Evolutionary conservation across 805 yeast genomes (phyloP).

Genomic region (Osmozyma mogii): DNA sequence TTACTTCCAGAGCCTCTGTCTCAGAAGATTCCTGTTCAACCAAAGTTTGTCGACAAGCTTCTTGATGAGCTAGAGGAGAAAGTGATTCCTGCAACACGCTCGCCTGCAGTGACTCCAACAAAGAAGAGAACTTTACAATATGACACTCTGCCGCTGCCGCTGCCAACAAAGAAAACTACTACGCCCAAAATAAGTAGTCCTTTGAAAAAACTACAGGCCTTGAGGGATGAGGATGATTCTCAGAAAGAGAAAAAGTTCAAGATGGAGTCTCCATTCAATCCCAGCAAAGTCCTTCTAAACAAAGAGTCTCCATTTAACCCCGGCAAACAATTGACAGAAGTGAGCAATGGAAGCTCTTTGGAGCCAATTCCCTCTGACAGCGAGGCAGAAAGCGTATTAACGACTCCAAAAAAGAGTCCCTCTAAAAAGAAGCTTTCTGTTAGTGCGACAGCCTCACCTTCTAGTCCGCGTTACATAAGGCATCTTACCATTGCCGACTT

Average conservation of each 20-base stretch:
- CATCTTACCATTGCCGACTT: constrained; percentile 26
- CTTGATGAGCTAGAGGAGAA: constrained; percentile 39
- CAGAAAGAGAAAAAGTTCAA: background rate
- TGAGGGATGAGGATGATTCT: constrained; percentile 10
- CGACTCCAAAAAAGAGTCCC: constrained; percentile 5
- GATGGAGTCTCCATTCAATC: constrained; percentile 9
- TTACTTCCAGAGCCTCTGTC: constrained; percentile 42
- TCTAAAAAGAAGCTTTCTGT: background rate
- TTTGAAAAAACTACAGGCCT: constrained; percentile 24
- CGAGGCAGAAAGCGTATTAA: constrained; percentile 4
- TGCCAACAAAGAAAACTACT: no score
- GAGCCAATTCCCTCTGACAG: constrained; percentile 1
- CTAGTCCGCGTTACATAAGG: constrained; percentile 8
- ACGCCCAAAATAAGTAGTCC: constrained; percentile 32
- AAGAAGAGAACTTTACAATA: no score
- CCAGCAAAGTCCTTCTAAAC: constrained; percentile 2
- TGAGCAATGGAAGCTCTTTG: constrained; percentile 6
- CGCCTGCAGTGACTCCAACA: constrained; percentile 8
- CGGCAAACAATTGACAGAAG: background rate
- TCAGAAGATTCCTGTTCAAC: constrained; percentile 53
- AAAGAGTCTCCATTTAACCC: constrained; percentile 10
- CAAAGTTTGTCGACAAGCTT: constrained; percentile 32
- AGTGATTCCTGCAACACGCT: constrained; percentile 20
- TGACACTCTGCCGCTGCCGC: constrained; percentile 9
- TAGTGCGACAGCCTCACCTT: constrained; percentile 2